These are phyloP conservation scores for Phytophthora uliginosa DNA, from an alignment of 352 stramenopile species.

Conservation along the genomic window DNA sequence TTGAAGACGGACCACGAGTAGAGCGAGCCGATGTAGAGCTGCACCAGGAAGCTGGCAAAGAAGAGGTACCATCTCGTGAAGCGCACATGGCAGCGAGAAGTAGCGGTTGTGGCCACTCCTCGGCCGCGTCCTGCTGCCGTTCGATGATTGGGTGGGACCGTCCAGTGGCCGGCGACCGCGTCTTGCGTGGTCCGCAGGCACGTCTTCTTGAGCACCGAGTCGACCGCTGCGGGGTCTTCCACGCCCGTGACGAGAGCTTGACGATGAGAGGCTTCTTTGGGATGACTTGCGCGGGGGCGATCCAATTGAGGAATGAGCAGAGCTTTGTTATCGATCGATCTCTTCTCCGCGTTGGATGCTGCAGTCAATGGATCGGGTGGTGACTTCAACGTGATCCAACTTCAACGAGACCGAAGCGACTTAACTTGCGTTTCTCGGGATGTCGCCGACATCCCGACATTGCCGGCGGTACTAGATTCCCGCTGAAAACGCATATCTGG, in stretches of 20 bases:
- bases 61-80: slow-evolving; percentile 75
- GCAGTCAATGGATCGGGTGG: neutral
- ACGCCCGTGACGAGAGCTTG: slow-evolving; percentile 34
- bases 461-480: neutral
- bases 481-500: neutral
- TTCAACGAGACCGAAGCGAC: slow-evolving; percentile 39
- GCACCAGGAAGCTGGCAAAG: slow-evolving; percentile 60
- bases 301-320: slow-evolving; percentile 44
- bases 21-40: slow-evolving; percentile 76
- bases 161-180: slow-evolving; percentile 57
- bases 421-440: slow-evolving; percentile 39
- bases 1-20: slow-evolving; percentile 82
- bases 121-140: slow-evolving; percentile 59
- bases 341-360: neutral
- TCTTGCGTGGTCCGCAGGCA: slow-evolving; percentile 39
- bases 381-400: slow-evolving; percentile 30
- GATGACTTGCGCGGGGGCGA: slow-evolving; percentile 27
- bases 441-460: too few species aligned
- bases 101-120: slow-evolving; percentile 67
- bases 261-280: neutral
- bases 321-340: neutral
- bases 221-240: slow-evolving; percentile 18
- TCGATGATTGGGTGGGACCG: slow-evolving; percentile 50
- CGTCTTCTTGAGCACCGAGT: slow-evolving; percentile 27
- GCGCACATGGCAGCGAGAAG: slow-evolving; percentile 43